Conservation (phyloP, 495 filamentous ascomycete species). For the Cudoniella acicularis region DNA sequence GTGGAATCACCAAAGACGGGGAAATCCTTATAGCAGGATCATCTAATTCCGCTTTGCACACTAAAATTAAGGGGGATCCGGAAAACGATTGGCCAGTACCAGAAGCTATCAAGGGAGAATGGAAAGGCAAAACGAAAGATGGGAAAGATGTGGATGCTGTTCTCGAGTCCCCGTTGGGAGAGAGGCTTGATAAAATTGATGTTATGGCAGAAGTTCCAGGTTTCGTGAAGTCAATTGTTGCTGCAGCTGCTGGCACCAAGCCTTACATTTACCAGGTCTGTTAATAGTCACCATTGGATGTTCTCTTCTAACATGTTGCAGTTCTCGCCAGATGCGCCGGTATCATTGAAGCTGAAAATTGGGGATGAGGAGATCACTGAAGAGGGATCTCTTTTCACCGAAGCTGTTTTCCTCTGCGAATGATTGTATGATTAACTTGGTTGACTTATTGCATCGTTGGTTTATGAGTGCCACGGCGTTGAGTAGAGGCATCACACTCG, state of each 20-base stretch:
- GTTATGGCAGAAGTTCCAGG: constrained; percentile 95
- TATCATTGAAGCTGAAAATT: constrained; percentile 76
- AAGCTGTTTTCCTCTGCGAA: constrained; percentile 83
- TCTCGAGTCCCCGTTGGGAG: constrained; percentile 65
- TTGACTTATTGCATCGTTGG: constrained; percentile 11
- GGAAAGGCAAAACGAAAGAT: constrained; percentile 76
- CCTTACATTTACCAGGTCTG: constrained; percentile 96
- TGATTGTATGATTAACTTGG: constrained; percentile 4
- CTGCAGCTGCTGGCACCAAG: constrained; percentile 80
- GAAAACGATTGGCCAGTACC: constrained; percentile 91
- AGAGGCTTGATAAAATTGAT: constrained; percentile 78
- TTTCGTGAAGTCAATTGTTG: constrained; percentile 91
- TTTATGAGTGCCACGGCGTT: constrained; percentile 18
- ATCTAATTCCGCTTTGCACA: constrained; percentile 60
- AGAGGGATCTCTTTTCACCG: constrained; percentile 71
- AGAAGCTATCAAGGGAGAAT: constrained; percentile 65
- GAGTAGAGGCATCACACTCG: constrained; percentile 26
- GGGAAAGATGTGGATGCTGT: constrained; percentile 64
- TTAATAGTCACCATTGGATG: not conserved
- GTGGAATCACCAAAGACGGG: constrained; percentile 74
- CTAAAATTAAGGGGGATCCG: constrained; percentile 60
- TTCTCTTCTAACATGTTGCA: constrained; percentile 35
- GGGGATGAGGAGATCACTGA: constrained; percentile 73
- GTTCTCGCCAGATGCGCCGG: constrained; percentile 56
- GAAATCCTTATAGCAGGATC: constrained; percentile 73